A percentile compares a stretch with the other conserved stretches of the same genome.
Evolutionary conservation across 192 early-diverging fungal species (phyloP).

Genomic region (Phycomyces nitens): DNA sequence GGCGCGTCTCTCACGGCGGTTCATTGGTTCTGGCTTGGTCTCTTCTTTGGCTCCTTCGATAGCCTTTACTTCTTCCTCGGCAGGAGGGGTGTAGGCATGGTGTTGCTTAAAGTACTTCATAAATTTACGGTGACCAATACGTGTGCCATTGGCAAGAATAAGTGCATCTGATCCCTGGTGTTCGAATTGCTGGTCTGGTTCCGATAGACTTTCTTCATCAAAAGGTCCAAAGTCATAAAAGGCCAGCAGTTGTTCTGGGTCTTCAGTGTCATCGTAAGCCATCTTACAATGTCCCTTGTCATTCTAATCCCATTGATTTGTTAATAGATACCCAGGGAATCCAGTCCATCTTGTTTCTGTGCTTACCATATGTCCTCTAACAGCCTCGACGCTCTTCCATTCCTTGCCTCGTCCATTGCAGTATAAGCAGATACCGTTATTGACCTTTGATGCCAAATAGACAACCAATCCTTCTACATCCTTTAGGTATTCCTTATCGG

Average conservation of each 20-base stretch:
- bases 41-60: background rate
- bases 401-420: conserved; percentile 89
- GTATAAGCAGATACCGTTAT: conserved; percentile 90
- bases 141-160: conserved; percentile 11
- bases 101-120: conserved; percentile 24
- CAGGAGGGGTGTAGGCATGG: background rate
- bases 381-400: conserved; percentile 83
- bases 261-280: conserved; percentile 86
- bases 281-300: conserved; percentile 97
- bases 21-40: conserved; percentile 3
- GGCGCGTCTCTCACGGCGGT: conserved; percentile 7
- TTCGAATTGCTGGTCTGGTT: background rate
- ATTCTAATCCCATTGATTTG: conserved; percentile 36
- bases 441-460: conserved; percentile 89
- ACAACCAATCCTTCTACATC: conserved; percentile 84
- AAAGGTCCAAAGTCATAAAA: conserved; percentile 89
- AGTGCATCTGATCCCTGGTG: conserved; percentile 4
- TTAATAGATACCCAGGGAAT: background rate
- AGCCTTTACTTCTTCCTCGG: background rate
- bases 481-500: conserved; percentile 89
- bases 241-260: conserved; percentile 84
- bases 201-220: conserved; percentile 29
- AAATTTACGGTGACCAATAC: conserved; percentile 18
- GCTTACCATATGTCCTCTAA: conserved; percentile 85
- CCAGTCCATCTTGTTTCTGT: background rate